These are phyloP conservation scores for Bromus sterilis DNA, from an alignment of 176 grass and related monocot genomes.

Conservation along the genomic window DNA sequence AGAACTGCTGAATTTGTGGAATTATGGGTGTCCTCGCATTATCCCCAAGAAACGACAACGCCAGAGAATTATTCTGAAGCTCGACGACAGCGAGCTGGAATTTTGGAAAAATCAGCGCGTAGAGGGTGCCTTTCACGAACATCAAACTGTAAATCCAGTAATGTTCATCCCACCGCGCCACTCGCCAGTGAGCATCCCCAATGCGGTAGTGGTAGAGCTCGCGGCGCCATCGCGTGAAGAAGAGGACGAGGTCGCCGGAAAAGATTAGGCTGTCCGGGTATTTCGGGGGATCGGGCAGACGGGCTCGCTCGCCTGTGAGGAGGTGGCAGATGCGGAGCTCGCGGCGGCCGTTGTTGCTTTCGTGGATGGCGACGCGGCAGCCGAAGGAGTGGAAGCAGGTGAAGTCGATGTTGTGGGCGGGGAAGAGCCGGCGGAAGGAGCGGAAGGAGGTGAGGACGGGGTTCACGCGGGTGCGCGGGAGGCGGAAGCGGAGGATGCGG, in stretches of 20 bases:
- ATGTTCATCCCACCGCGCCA: background rate
- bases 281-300: background rate
- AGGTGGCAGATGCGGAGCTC: background rate
- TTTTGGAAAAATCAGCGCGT: slow-evolving; percentile 19
- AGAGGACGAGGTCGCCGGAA: background rate
- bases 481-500: background rate
- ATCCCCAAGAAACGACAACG: slow-evolving; percentile 14
- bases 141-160: slow-evolving; percentile 32
- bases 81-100: slow-evolving; percentile 12
- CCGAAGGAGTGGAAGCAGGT: background rate
- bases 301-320: background rate
- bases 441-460: background rate
- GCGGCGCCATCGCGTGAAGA: background rate
- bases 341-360: background rate
- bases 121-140: slow-evolving; percentile 46
- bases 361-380: background rate
- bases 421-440: background rate
- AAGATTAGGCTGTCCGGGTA: background rate
- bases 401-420: background rate
- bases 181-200: slow-evolving; percentile 14
- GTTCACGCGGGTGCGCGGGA: background rate
- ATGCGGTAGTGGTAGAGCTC: background rate
- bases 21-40: background rate
- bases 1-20: background rate
- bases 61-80: background rate